Conservation (phyloP, 441 rosid species). For the Omphalea diandra region DNA sequence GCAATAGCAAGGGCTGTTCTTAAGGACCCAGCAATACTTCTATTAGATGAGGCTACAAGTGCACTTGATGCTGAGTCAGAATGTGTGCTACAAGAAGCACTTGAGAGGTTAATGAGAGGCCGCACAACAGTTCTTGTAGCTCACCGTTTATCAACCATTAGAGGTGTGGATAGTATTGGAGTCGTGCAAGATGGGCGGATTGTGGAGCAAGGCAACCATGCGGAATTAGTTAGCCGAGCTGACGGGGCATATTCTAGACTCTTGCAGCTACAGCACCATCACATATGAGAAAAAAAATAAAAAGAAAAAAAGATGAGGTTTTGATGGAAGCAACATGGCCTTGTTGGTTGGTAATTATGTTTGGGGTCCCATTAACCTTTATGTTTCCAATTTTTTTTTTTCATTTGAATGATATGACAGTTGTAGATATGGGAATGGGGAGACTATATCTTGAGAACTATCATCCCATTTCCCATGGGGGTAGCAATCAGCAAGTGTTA, state of each 20-base stretch:
- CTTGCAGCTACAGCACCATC: conserved; percentile 87
- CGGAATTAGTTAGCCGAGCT: conserved; percentile 64
- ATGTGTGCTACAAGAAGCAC: conserved; percentile 94
- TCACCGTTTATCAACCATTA: conserved; percentile 87
- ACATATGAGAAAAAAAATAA: conserved; percentile 55
- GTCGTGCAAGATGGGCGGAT: conserved; percentile 95
- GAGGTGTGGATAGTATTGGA: conserved; percentile 87
- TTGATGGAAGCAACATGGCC: conserved; percentile 38
- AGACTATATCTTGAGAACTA: conserved; percentile 28
- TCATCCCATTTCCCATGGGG: conserved; percentile 36
- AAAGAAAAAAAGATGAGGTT: not conserved
- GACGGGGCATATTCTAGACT: conserved; percentile 94
- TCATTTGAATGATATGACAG: conserved; percentile 38
- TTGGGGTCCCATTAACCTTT: conserved; percentile 45
- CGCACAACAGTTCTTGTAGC: conserved; percentile 93
- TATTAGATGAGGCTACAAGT: conserved; percentile 95
- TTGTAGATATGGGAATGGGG: conserved; percentile 66
- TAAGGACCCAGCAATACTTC: conserved; percentile 83
- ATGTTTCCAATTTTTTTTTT: conserved; percentile 36
- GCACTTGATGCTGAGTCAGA: conserved; percentile 96
- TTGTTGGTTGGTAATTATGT: conserved; percentile 46
- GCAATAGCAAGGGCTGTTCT: conserved; percentile 99
- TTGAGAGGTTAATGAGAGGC: conserved; percentile 95
- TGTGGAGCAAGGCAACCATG: conserved; percentile 91
- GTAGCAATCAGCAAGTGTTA: conserved; percentile 23